Conservation (phyloP, 2,329 filamentous ascomycete species). For the Fusarium citri region DNA sequence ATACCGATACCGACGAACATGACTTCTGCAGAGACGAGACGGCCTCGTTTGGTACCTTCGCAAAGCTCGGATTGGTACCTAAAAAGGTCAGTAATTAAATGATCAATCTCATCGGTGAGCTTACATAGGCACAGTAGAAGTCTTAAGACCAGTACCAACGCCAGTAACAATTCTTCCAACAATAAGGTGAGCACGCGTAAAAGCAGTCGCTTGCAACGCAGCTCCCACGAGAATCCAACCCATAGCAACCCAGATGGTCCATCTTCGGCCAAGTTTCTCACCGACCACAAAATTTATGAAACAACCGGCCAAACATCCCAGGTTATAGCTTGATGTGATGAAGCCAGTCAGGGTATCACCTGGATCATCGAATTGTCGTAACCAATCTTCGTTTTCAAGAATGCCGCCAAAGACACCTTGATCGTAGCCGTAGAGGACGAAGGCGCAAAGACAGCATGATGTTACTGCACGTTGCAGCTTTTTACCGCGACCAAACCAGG, state of each 20-base stretch:
- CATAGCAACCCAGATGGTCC: slow-evolving; percentile 66
- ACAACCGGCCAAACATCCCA: slow-evolving; percentile 59
- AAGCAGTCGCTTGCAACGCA: slow-evolving; percentile 64
- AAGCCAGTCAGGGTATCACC: slow-evolving; percentile 46
- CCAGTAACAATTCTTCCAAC: slow-evolving; percentile 62
- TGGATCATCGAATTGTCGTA: slow-evolving; percentile 47
- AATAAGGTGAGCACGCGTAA: slow-evolving; percentile 60
- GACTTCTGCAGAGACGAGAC: slow-evolving; percentile 62
- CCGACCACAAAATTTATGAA: slow-evolving; percentile 61
- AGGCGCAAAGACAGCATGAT: slow-evolving; percentile 41
- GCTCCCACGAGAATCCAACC: slow-evolving; percentile 69
- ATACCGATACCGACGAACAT: slow-evolving; percentile 55
- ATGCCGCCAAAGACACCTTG: slow-evolving; percentile 63
- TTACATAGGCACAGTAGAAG: slow-evolving; percentile 53
- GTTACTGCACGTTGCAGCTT: slow-evolving; percentile 39
- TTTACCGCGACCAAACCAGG: slow-evolving; percentile 43
- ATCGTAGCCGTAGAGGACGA: slow-evolving; percentile 57
- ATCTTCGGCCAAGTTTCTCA: slow-evolving; percentile 61
- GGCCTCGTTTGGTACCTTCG: slow-evolving; percentile 56
- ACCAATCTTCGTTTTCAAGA: slow-evolving; percentile 58
- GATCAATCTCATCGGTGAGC: rapidly evolving
- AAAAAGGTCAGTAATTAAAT: background rate
- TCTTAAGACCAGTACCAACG: slow-evolving; percentile 58
- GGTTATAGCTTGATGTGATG: slow-evolving; percentile 51
- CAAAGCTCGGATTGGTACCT: slow-evolving; percentile 54